Percentiles rank a stretch among this genome's conserved stretches.
Evolutionary conservation across 257 asterid genomes (phyloP).

Genomic region (Avicennia marina): DNA sequence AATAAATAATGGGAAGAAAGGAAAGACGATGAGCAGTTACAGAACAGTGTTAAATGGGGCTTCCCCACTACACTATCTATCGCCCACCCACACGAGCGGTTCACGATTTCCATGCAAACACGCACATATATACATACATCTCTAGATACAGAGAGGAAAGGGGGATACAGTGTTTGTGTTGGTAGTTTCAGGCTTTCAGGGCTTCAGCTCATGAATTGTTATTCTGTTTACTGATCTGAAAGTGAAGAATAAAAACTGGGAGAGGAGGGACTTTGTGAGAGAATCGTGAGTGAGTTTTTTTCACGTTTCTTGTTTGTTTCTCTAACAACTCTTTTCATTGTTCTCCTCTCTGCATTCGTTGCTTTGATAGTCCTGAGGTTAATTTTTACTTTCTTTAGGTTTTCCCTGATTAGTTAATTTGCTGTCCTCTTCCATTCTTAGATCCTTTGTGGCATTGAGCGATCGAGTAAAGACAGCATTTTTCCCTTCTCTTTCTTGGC

Average conservation of each 20-base stretch:
- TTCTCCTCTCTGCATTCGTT: neutral
- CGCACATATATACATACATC: constrained; percentile 16
- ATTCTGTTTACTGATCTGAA: neutral
- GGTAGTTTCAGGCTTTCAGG: constrained; percentile 16
- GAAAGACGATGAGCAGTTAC: constrained; percentile 29
- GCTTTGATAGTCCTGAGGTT: neutral
- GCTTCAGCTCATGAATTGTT: neutral
- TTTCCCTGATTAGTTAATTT: too few species aligned
- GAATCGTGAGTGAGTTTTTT: constrained; percentile 1
- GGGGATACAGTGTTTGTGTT: constrained; percentile 2
- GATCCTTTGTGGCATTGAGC: neutral
- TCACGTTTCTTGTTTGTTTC: constrained; percentile 12
- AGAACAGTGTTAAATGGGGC: constrained; percentile 35
- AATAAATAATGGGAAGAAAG: neutral
- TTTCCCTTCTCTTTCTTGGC: neutral
- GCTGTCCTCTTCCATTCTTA: neutral
- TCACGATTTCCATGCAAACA: constrained; percentile 56
- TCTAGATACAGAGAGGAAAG: neutral
- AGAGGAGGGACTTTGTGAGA: constrained; percentile 3
- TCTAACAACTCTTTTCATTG: neutral
- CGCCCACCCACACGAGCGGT: constrained; percentile 72
- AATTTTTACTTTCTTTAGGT: neutral
- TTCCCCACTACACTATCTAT: too few species aligned
- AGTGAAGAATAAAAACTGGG: neutral
- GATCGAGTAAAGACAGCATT: neutral